phyloP scores from a whole-genome alignment of 2,329 filamentous ascomycete genomes.

The Exophiala aquamarina region DNA sequence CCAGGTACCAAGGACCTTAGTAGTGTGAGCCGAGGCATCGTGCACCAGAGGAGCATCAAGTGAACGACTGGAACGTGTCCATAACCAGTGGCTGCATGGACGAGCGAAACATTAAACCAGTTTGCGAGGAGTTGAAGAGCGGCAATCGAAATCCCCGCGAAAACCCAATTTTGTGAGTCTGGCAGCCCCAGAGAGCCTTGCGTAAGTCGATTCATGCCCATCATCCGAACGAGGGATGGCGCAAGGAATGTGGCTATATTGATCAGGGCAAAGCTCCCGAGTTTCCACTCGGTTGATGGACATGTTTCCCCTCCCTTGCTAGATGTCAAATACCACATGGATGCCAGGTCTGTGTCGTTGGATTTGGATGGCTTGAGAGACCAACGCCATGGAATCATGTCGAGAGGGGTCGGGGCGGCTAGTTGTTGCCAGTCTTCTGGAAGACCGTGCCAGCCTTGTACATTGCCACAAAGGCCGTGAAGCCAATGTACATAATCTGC shows the following conservation, averaged over 20 bases:
- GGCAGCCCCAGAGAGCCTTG: no score
- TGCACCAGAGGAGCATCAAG: constrained; percentile 34
- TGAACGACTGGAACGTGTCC: constrained; percentile 26
- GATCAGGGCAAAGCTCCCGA: constrained; percentile 28
- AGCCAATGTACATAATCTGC: constrained; percentile 36
- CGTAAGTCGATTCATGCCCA: constrained; percentile 3
- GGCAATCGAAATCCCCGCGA: constrained; percentile 26
- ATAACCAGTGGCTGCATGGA: constrained; percentile 28
- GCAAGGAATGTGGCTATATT: constrained; percentile 26
- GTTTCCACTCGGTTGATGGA: constrained; percentile 29
- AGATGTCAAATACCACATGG: constrained; percentile 5
- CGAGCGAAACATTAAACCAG: constrained; percentile 27
- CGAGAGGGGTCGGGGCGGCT: constrained; percentile 25
- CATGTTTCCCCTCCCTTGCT: constrained; percentile 17
- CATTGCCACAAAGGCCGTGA: constrained; percentile 31
- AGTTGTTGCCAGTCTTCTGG: constrained; percentile 33
- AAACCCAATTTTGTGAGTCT: constrained; percentile 24
- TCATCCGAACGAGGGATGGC: constrained; percentile 14
- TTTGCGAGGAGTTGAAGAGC: constrained; percentile 29
- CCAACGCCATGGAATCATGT: constrained; percentile 37
- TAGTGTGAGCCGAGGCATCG: constrained; percentile 34
- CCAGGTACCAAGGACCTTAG: constrained; percentile 23
- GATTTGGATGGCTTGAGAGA: constrained; percentile 24
- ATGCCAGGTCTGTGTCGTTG: constrained; percentile 5
- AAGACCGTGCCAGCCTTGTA: constrained; percentile 33